Conservation (phyloP, 2,329 filamentous ascomycete genomes). For the Fusarium foetens region DNA sequence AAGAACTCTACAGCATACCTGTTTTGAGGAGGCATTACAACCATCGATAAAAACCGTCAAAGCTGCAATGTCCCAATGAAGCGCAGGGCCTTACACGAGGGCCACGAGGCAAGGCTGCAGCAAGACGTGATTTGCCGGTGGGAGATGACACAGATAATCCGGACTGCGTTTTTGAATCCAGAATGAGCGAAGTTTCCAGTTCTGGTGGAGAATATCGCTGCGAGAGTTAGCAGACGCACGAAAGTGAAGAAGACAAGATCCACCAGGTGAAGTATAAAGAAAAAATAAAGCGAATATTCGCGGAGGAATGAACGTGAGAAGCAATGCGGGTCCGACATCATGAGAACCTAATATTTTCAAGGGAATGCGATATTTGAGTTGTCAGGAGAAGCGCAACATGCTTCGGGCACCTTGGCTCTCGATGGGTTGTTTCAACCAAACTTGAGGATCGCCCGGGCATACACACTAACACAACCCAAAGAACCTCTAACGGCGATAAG, state of each 20-base stretch:
- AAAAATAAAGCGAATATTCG: not conserved
- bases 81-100: slow-evolving; percentile 3
- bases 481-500: slow-evolving; percentile 7
- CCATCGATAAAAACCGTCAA: slow-evolving; percentile 33
- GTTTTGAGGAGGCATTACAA: slow-evolving; percentile 47
- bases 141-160: slow-evolving; percentile 10
- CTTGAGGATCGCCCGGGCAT: slow-evolving; percentile 20
- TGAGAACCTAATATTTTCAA: not conserved
- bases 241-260: slow-evolving; percentile 24
- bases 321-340: not conserved
- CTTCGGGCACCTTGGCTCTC: slow-evolving; percentile 26
- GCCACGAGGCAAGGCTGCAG: not conserved
- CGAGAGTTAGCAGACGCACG: slow-evolving; percentile 28
- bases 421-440: slow-evolving; percentile 26
- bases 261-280: slow-evolving; percentile 4
- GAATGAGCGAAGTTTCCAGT: slow-evolving; percentile 16
- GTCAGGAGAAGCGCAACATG: slow-evolving; percentile 14
- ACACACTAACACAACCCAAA: slow-evolving; percentile 24
- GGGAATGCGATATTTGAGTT: slow-evolving; percentile 2
- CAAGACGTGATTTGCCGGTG: slow-evolving; percentile 20
- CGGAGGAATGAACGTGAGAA: not conserved
- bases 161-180: slow-evolving; percentile 6
- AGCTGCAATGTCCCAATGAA: slow-evolving; percentile 15
- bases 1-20: slow-evolving; percentile 37
- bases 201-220: slow-evolving; percentile 25